Evolutionary conservation across 202 grass and related monocot genomes (phyloP), one percentile per base, ranked within the genome.

Genomic region (Setaria italica): DNA sequence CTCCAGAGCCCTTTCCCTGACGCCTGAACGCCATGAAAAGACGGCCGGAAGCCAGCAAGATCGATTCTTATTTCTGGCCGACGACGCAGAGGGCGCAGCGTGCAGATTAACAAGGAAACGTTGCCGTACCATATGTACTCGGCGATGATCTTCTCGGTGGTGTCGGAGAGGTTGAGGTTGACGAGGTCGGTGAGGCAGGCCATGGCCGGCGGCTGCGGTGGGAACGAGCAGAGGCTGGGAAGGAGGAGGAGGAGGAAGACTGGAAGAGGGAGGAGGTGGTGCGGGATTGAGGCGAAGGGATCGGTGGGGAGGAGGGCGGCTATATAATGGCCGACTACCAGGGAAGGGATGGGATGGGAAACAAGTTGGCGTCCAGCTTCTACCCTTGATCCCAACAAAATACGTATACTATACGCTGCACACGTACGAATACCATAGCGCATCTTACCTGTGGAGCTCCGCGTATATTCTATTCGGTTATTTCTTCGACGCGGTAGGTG

Each of bases 41-140:
- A 11, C 14, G 43, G 37, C 14, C n/a, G 72, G 15, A 14, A 8
- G 29, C 19, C 41, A 60, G 37, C 56, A 80, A 53, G 30, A 85
- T 72, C 42, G 72, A 63, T 50, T 48, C 73, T 39, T 25, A 25
- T 25, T n/a, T 48, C 85, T 30, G 4, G 15, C 45, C 4, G 30
- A 34, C 25, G 25, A 57, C 13, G 7, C n/a, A 19, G 20, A 69
- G 70, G 62, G 34, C 9, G 12, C 34, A 59, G 39, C 46, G 47
- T 9, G 41, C 7, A 21, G 37, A 64, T 47, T 42, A 53, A 25
- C 1, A 45, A 20, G 67, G 72, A 53, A 56, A 60, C 39, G 77
- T 9, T 12, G 88, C 9, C 92, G 37, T 81, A 98, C 95, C 95
- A 98, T 92, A 98, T 95, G 87, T 98, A 98, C 91, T 98, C 95